Conservation (phyloP, 805 yeast species). For the Blastobotrys robertii region DNA sequence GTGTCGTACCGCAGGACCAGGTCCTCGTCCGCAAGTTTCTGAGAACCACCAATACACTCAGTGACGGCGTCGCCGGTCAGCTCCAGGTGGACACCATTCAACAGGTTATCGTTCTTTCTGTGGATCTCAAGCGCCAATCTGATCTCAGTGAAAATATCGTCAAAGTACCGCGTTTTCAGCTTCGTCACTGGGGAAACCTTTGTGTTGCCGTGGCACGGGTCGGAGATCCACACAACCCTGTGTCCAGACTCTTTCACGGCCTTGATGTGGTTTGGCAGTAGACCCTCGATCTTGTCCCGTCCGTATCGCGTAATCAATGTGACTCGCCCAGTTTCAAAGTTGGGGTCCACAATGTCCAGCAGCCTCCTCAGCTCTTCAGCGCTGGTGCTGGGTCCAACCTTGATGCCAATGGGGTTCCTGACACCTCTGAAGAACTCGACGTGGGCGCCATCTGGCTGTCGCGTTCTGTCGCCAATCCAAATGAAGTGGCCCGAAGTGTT, state of each 20-base stretch:
- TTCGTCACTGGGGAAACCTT: slow-evolving; percentile 30
- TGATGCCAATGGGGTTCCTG: slow-evolving; percentile 34
- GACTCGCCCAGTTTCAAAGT: slow-evolving; percentile 30
- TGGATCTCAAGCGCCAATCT: slow-evolving; percentile 30
- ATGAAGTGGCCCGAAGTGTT: slow-evolving; percentile 35
- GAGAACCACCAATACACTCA: slow-evolving; percentile 36
- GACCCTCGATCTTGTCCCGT: slow-evolving; percentile 25
- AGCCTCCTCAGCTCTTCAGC: slow-evolving; percentile 29
- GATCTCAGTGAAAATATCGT: slow-evolving; percentile 33
- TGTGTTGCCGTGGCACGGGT: slow-evolving; percentile 38
- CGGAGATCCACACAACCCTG: slow-evolving; percentile 35
- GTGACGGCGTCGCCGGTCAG: slow-evolving; percentile 37
- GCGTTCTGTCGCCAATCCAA: slow-evolving; percentile 37
- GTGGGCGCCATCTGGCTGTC: slow-evolving; percentile 37
- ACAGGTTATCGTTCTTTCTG: slow-evolving; percentile 22
- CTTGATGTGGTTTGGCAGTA: slow-evolving; percentile 31
- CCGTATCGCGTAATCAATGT: slow-evolving; percentile 36
- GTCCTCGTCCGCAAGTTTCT: slow-evolving; percentile 30
- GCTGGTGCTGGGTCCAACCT: slow-evolving; percentile 35
- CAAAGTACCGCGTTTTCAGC: slow-evolving; percentile 34
- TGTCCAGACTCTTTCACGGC: slow-evolving; percentile 32
- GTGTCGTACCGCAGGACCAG: slow-evolving; percentile 32
- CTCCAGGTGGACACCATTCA: slow-evolving; percentile 35
- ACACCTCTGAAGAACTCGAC: slow-evolving; percentile 37
- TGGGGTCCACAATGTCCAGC: slow-evolving; percentile 32